Evolutionary conservation across 345 rosid genomes (phyloP).

Genomic region (Acer negundo): DNA sequence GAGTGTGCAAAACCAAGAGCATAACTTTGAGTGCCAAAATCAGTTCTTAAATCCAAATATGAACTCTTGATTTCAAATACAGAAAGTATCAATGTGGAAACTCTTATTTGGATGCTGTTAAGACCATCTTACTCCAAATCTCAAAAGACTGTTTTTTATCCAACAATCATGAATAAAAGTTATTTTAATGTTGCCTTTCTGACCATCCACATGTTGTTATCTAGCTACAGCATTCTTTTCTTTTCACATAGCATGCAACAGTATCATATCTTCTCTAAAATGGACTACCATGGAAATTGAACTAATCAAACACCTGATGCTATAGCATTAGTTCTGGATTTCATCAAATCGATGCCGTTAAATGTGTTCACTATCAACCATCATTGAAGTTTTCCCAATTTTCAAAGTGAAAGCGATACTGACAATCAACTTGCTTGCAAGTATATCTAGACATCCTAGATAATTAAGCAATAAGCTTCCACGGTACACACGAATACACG

Average conservation of each 20-base stretch:
- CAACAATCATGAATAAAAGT: not conserved
- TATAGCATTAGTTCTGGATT: not conserved
- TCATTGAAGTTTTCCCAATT: not conserved
- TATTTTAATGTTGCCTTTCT: not conserved
- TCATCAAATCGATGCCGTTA: constrained; percentile 3
- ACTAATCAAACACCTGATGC: not conserved
- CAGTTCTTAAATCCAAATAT: not conserved
- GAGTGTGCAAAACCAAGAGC: not conserved
- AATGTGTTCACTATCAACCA: not conserved
- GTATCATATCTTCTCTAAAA: not conserved
- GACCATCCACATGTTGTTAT: no score
- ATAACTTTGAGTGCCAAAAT: not conserved
- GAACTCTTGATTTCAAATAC: not conserved
- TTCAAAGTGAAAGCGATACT: not conserved
- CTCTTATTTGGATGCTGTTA: not conserved
- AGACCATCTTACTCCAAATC: not conserved
- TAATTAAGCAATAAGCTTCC: not conserved
- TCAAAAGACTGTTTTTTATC: not conserved
- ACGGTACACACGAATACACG: not conserved
- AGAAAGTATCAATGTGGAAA: not conserved
- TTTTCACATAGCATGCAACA: not conserved
- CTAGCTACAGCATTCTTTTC: not conserved
- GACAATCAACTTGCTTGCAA: not conserved
- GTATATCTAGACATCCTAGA: not conserved
- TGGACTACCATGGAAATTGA: not conserved